A percentile compares a stretch with the other conserved stretches of the same genome.
phyloP scores from a whole-genome alignment of 2,329 filamentous ascomycete species.

The Thelonectria rubi region DNA sequence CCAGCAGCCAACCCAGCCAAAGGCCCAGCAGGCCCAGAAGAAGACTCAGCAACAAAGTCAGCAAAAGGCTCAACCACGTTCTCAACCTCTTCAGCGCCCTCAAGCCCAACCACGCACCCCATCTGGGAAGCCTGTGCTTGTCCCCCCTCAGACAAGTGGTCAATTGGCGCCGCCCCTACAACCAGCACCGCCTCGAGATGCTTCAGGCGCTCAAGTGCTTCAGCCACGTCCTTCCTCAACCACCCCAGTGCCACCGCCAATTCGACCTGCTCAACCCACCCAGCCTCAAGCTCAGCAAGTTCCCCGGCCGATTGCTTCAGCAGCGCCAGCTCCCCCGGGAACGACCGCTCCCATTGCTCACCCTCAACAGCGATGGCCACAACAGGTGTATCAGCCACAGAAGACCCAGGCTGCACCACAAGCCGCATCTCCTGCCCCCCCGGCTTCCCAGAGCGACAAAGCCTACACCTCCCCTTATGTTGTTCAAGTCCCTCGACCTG shows the following conservation, averaged over 20 bases:
- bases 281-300: conserved; percentile 39
- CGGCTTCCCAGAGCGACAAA: conserved; percentile 44
- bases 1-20: neutral
- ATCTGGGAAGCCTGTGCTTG: conserved; percentile 44
- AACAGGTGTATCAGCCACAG: conserved; percentile 38
- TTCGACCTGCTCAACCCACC: conserved; percentile 46
- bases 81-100: conserved; percentile 32
- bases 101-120: conserved; percentile 38
- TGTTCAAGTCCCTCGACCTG: conserved; percentile 47
- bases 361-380: conserved; percentile 49
- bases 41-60: conserved; percentile 13
- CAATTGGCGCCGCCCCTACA: conserved; percentile 50
- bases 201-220: conserved; percentile 32
- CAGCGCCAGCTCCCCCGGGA: conserved; percentile 42
- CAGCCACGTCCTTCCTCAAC: conserved; percentile 45
- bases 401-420: conserved; percentile 39
- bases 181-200: conserved; percentile 44
- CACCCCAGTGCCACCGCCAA: conserved; percentile 48
- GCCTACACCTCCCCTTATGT: conserved; percentile 42
- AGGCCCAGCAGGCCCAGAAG: no score
- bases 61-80: conserved; percentile 31
- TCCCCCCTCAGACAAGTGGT: conserved; percentile 48
- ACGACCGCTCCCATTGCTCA: conserved; percentile 34
- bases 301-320: conserved; percentile 47
- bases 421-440: conserved; percentile 37